Evolutionary conservation across 2,329 filamentous ascomycete species (phyloP).

Genomic region (Colletotrichum lupini): DNA sequence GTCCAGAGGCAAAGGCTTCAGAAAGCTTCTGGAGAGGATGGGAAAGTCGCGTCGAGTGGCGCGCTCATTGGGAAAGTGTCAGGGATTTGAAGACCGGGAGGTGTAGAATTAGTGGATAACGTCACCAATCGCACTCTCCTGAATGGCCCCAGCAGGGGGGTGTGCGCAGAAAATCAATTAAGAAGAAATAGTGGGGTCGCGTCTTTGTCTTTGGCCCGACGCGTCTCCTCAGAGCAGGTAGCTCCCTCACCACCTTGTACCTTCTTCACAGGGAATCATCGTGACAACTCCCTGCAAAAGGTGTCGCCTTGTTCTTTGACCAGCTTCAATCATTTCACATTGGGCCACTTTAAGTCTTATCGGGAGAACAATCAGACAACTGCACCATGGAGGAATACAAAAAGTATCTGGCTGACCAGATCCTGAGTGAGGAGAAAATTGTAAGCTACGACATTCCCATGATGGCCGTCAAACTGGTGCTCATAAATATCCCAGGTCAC

Average conservation of each 20-base stretch:
- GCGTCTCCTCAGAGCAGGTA: constrained; percentile 4
- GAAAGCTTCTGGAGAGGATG: neutral
- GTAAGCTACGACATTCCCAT: constrained; percentile 56
- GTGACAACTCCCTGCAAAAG: neutral
- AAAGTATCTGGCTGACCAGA: constrained; percentile 78
- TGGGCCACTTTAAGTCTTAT: neutral
- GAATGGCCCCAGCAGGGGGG: neutral
- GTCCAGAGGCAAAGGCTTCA: neutral
- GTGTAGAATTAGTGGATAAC: constrained; percentile 13
- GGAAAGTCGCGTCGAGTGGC: constrained; percentile 31
- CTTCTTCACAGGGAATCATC: neutral
- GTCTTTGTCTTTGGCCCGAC: constrained; percentile 14
- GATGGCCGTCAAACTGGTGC: neutral
- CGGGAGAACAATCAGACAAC: neutral
- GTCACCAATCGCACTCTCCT: constrained; percentile 1
- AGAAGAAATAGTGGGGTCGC: constrained; percentile 8
- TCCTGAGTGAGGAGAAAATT: constrained; percentile 80
- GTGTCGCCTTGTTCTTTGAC: neutral
- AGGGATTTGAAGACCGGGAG: neutral
- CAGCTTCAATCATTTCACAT: neutral
- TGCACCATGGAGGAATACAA: constrained; percentile 69
- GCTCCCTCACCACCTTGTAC: neutral
- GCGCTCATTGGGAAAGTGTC: constrained; percentile 1
- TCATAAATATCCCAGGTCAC: constrained; percentile 71
- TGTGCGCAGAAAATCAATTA: constrained; percentile 32